phyloP scores from a whole-genome alignment of 2,329 filamentous ascomycete species.

The Talaromyces sp. region DNA sequence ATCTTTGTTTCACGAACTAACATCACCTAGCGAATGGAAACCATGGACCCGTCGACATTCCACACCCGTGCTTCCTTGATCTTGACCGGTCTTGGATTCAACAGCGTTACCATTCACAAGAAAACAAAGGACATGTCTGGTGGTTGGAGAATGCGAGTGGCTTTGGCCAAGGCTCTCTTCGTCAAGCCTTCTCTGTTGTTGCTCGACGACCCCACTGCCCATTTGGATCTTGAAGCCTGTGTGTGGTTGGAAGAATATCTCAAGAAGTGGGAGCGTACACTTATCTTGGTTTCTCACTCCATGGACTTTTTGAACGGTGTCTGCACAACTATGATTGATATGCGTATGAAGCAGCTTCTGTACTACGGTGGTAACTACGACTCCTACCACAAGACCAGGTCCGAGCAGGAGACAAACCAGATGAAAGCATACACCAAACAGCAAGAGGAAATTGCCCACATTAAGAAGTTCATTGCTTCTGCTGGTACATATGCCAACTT shows the following conservation, averaged over 20 bases:
- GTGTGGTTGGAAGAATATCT: constrained; percentile 99
- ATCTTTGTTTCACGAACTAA: constrained; percentile 22
- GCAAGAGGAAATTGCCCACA: constrained; percentile 97
- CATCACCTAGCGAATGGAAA: constrained; percentile 77
- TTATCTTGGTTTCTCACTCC: constrained; percentile 94
- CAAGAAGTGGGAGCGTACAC: constrained; percentile 98
- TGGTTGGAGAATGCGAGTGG: constrained; percentile 99
- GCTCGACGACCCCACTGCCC: constrained; percentile 96
- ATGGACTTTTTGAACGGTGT: constrained; percentile 99
- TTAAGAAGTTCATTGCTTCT: constrained; percentile 99
- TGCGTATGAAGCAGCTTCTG: constrained; percentile 80
- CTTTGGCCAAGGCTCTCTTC: constrained; percentile 94
- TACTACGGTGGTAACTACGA: constrained; percentile 99
- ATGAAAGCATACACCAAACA: constrained; percentile 99
- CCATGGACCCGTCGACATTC: constrained; percentile 98
- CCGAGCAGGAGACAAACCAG: constrained; percentile 95
- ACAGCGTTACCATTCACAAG: constrained; percentile 96
- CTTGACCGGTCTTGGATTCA: constrained; percentile 97
- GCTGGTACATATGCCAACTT: constrained; percentile 99
- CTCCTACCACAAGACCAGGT: constrained; percentile 89
- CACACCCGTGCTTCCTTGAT: constrained; percentile 93
- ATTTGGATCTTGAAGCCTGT: constrained; percentile 98
- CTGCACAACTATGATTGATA: constrained; percentile 97
- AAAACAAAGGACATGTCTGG: constrained; percentile 99
- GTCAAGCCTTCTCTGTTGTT: constrained; percentile 94